These are phyloP conservation scores for Penicillium sp. DNA, from an alignment of 2,329 filamentous ascomycete genomes.

Conservation along the genomic window DNA sequence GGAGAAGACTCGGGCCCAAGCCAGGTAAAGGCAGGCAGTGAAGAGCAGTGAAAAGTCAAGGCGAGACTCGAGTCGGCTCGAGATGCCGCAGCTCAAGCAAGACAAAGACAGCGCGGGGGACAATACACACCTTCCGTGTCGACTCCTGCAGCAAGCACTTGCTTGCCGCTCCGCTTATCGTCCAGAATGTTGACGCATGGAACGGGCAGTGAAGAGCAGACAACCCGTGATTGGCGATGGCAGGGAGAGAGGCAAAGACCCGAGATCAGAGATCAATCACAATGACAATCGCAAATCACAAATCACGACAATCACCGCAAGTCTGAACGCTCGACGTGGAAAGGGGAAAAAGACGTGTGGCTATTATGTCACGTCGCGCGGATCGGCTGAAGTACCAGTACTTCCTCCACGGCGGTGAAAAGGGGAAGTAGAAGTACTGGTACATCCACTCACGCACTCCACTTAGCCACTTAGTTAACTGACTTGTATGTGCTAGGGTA, in stretches of 20 bases:
- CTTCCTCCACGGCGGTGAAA: slow-evolving; percentile 8
- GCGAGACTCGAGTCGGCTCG: no score
- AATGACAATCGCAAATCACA: no score
- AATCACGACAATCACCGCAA: slow-evolving; percentile 3
- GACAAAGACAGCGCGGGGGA: no score
- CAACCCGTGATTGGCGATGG: slow-evolving; percentile 29
- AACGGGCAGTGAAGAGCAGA: slow-evolving; percentile 35
- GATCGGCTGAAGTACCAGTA: slow-evolving; percentile 16
- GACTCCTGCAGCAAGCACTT: slow-evolving; percentile 53
- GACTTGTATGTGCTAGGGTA: no score
- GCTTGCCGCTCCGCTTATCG: slow-evolving; percentile 52
- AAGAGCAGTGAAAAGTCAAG: slow-evolving; percentile 5
- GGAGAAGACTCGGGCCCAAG: slow-evolving; percentile 7
- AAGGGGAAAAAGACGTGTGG: slow-evolving; percentile 17
- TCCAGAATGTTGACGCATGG: slow-evolving; percentile 53
- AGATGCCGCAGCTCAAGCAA: no score
- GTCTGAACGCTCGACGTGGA: slow-evolving; percentile 3
- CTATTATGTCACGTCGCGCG: slow-evolving; percentile 25
- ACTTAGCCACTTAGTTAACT: no score
- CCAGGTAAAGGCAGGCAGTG: no score
- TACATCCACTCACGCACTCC: no score
- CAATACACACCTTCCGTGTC: slow-evolving; percentile 51
- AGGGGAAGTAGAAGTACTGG: slow-evolving; percentile 14
- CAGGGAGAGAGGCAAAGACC: slow-evolving; percentile 26
- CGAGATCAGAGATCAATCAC: no score